A percentile compares a stretch with the other conserved stretches of the same genome.
phyloP scores from a whole-genome alignment of 2,329 filamentous ascomycete genomes.

The Neonectria faginata region DNA sequence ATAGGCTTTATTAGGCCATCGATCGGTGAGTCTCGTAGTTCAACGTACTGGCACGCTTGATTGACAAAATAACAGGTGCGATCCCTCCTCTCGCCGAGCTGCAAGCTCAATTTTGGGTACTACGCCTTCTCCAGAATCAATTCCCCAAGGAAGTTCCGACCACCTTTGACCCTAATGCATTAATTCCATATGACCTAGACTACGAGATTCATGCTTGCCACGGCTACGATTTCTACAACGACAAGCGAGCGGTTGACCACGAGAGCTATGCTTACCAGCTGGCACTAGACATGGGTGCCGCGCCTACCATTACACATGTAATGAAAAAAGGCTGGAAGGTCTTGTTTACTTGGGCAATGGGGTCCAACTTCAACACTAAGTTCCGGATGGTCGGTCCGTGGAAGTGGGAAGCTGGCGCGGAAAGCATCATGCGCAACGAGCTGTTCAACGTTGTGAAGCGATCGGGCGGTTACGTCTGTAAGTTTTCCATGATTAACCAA shows the following conservation, averaged over 20 bases:
- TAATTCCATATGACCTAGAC: slow-evolving; percentile 53
- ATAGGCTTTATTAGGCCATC: slow-evolving; percentile 62
- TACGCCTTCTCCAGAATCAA: slow-evolving; percentile 51
- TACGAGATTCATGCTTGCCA: slow-evolving; percentile 54
- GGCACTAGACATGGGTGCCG: slow-evolving; percentile 59
- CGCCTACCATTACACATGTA: slow-evolving; percentile 53
- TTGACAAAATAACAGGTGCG: slow-evolving; percentile 48
- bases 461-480: slow-evolving; percentile 53
- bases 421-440: slow-evolving; percentile 55
- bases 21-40: slow-evolving; percentile 47
- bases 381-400: slow-evolving; percentile 61
- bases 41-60: no score
- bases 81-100: slow-evolving; percentile 63
- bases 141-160: slow-evolving; percentile 40
- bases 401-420: slow-evolving; percentile 52
- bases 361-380: slow-evolving; percentile 62
- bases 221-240: slow-evolving; percentile 49
- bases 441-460: slow-evolving; percentile 54
- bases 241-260: slow-evolving; percentile 59
- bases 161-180: slow-evolving; percentile 35
- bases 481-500: slow-evolving; percentile 34
- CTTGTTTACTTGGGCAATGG: slow-evolving; percentile 60
- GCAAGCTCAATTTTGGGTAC: slow-evolving; percentile 61
- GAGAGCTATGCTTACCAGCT: slow-evolving; percentile 64
- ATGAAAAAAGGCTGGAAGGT: slow-evolving; percentile 52